Evolutionary conservation across 1,284 basidiomycete species (phyloP), one percentile per base, ranked within the genome.

Genomic region (Ganoderma multipileum): DNA sequence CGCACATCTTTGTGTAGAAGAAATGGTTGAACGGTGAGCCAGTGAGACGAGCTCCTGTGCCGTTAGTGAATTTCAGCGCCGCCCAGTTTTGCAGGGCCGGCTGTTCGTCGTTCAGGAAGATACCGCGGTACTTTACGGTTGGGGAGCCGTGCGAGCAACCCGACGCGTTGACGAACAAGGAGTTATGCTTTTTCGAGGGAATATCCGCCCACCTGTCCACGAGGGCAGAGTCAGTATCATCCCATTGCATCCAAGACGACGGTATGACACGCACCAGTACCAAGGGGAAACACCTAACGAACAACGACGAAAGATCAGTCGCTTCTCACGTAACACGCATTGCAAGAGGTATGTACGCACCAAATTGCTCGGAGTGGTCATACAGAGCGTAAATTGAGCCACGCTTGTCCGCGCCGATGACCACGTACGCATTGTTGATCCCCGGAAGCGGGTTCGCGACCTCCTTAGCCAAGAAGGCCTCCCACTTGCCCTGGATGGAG

Each of bases 361-460:
- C 91, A 76, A 91, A 87, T 73, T 92, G 90, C 76, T 92, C 91
- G 8, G 89, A 89, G 66, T 90, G 86, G 72, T 91, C 89, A 75
- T 93, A 93, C 39, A 92, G 73, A 2, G 85, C 90, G 73, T 83
- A 93, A 41, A 92, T 90, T 0, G 90, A 88, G 28, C 89, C 90
- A 58, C 90, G 79, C 77, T 88, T 90, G 79, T 92, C 90, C 0
- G 88, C 82, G 6, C 90, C 91, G 70, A 89, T 84, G 61, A 93
- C 85, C 28, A 92, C 86, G 77, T 91, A 89, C 23, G 89, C 90
- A 67, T 83, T 86, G 33, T 81, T 77, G 30, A 91, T 81, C 8
- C 88, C 89, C 30, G 86, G 85, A 6, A 91, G 79, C 9, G 89
- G 89, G 70, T 89, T 85, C 50, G 81, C 75, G 4, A 91, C 87